Base-by-base conservation (phyloP, 768 basidiomycete species). In the Phlebiopsis flavidoalba region DNA sequence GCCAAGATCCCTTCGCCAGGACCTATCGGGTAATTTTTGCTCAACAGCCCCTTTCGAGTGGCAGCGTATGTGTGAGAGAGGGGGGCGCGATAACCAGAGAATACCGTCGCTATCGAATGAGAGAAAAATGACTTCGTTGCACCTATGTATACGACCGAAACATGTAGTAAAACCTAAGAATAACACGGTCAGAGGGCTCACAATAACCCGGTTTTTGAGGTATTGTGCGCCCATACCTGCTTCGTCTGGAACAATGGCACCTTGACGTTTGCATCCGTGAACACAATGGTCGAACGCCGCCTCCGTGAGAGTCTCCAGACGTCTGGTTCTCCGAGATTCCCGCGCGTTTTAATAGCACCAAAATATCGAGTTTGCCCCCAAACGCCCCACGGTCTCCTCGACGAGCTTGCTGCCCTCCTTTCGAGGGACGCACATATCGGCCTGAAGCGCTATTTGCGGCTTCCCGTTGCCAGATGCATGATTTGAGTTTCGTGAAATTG, bases 11-110 rank as follows among this genome's bases (percentile, higher is more conserved):
- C 57, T 83, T 83, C 1, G 82, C 77, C n/a, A 84, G 75, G n/a
- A 82, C 78, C 15, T n/a, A n/a, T n/a, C 82, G 77, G 31, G 77
- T 72, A 35, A 83, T 74, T 61, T 74, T 61, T 83, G 82, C 65
- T 84, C 81, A 53, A 84, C 73, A 5, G 83, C 83, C 22, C 80
- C 83, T 67, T 83, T 82, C 1, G 81, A 76, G 35, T n/a, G n/a
- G 79, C 80, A 58, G 78, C 74, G 70, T 83, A 83, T 52, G 76
- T 52, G 76, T 69, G 10, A 83, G 73, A 2, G 75, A 73, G 56
- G 77, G 77, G 0, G 82, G 77, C 7, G 73, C 70, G 33, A 83
- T 71, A 31, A n/a, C 69, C 74, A 0, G 77, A 73, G 19, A 75
- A 69, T 15, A 62, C 63, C 4, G 81, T 81, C 54, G 83, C 66